A percentile compares a stretch with the other conserved stretches of the same genome.
Conservation (phyloP, 2,329 filamentous ascomycete species). For the Cyphellophora attinorum region DNA sequence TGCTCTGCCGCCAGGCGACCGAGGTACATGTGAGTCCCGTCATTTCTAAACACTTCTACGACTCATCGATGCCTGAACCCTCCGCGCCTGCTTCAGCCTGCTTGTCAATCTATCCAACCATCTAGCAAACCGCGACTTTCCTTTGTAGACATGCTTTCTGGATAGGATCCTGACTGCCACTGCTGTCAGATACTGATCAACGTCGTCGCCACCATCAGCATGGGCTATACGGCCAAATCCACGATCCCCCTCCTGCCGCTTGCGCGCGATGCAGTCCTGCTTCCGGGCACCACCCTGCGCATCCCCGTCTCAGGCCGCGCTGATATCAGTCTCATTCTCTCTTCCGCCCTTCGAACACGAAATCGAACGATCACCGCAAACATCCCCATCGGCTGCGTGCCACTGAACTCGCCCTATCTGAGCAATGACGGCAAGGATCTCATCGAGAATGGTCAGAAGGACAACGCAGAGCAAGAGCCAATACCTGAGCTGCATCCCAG, state of each 20-base stretch:
- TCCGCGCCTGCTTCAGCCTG: too few species aligned
- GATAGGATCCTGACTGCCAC: too few species aligned
- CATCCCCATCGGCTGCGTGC: constrained; percentile 79
- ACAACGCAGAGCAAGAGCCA: constrained; percentile 34
- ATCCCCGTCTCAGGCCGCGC: constrained; percentile 75
- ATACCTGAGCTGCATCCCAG: constrained; percentile 29
- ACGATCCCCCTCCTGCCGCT: constrained; percentile 72
- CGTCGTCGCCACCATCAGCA: constrained; percentile 5
- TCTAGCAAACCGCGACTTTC: too few species aligned
- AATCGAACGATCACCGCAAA: constrained; percentile 53
- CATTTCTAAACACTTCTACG: too few species aligned
- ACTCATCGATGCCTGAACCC: too few species aligned
- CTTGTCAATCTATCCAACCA: too few species aligned
- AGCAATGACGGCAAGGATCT: constrained; percentile 66
- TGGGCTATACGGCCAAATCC: constrained; percentile 24
- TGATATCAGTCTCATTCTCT: constrained; percentile 80
- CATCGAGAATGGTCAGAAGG: constrained; percentile 53
- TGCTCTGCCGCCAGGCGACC: too few species aligned
- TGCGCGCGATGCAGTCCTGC: constrained; percentile 67
- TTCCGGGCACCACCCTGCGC: constrained; percentile 76
- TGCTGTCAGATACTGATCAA: neutral
- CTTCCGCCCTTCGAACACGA: constrained; percentile 67
- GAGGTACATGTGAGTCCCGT: too few species aligned
- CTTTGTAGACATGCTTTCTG: too few species aligned
- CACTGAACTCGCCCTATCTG: constrained; percentile 66